These are phyloP conservation scores for Curvularia hawaiiensis DNA, from an alignment of 2,329 filamentous ascomycete genomes.

Conservation along the genomic window DNA sequence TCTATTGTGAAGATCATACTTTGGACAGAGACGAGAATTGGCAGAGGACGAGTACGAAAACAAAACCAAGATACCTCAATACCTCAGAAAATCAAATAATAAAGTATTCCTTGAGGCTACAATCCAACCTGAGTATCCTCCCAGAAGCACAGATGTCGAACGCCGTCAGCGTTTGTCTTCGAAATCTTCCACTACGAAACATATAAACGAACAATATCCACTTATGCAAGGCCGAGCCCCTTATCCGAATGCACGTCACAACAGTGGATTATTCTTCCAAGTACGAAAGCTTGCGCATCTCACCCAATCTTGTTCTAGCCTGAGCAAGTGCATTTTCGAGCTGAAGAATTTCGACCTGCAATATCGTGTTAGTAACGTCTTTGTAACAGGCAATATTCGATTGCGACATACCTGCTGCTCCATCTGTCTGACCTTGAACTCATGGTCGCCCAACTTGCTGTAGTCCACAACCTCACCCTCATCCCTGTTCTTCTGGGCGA, in stretches of 20 bases:
- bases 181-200: neutral
- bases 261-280: constrained; percentile 47
- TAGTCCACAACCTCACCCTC: constrained; percentile 86
- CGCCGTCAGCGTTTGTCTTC: neutral
- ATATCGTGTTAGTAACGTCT: constrained; percentile 18
- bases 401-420: constrained; percentile 87
- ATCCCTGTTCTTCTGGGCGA: constrained; percentile 81
- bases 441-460: constrained; percentile 82
- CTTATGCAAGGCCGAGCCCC: neutral
- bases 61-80: neutral
- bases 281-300: constrained; percentile 98
- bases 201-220: constrained; percentile 4
- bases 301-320: constrained; percentile 82
- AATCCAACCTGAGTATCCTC: neutral
- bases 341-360: constrained; percentile 92
- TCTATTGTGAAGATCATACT: neutral
- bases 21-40: neutral
- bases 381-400: neutral
- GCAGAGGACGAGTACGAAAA: neutral
- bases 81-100: neutral
- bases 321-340: constrained; percentile 84
- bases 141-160: neutral
- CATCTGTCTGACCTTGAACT: constrained; percentile 99
- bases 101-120: neutral
- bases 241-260: neutral